phyloP scores from a whole-genome alignment of 306 rosid species.

The Cajanus cajan region DNA sequence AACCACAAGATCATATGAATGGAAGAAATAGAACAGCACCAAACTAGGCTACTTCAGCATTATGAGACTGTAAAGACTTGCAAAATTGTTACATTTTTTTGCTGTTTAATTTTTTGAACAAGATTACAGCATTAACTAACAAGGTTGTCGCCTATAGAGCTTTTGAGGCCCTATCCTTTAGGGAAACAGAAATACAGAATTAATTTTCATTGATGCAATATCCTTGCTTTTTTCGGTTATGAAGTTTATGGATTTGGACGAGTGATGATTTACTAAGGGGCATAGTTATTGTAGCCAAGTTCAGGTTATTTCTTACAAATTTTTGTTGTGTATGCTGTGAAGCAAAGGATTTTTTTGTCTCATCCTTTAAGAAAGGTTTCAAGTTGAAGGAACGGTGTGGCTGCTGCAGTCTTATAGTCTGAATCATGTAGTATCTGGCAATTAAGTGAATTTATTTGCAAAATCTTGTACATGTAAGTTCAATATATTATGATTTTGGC shows the following conservation, averaged over 20 bases:
- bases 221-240: background rate
- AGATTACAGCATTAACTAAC: background rate
- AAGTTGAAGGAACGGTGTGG: no score
- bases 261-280: background rate
- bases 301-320: background rate
- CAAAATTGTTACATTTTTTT: background rate
- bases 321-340: no score
- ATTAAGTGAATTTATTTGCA: no score
- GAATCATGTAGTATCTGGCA: no score
- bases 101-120: background rate
- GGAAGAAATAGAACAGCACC: slow-evolving; percentile 61
- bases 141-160: background rate
- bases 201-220: background rate
- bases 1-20: slow-evolving; percentile 46
- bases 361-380: no score
- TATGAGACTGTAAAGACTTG: slow-evolving; percentile 17
- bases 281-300: background rate
- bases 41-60: slow-evolving; percentile 36
- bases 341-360: background rate
- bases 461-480: no score
- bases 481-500: no score
- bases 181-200: background rate
- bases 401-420: no score
- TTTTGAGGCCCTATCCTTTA: background rate
- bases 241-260: background rate